Evolutionary conservation across 345 rosid species (phyloP).

Genomic region (Camelina neglecta): DNA sequence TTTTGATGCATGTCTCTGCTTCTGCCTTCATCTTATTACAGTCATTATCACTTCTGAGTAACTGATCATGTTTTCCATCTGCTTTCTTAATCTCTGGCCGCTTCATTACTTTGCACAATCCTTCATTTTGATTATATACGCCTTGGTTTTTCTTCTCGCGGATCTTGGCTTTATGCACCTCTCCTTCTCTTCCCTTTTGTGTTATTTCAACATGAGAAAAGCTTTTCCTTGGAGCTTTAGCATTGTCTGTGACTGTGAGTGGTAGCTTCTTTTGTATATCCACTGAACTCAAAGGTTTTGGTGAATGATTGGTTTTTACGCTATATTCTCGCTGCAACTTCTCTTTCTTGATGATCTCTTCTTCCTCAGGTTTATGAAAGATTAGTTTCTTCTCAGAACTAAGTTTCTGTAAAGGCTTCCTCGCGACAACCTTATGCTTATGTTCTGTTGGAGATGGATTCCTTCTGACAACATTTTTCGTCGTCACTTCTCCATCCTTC

Average conservation of each 20-base stretch:
- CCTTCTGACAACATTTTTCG: conserved; percentile 36
- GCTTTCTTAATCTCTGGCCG: conserved; percentile 45
- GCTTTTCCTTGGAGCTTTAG: conserved; percentile 45
- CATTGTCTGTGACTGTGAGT: conserved; percentile 41
- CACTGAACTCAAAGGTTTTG: conserved; percentile 35
- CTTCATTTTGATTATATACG: conserved; percentile 43
- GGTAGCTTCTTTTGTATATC: conserved; percentile 47
- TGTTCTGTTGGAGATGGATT: conserved; percentile 46
- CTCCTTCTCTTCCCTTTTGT: conserved; percentile 35
- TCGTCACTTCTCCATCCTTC: conserved; percentile 47
- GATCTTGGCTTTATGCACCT: conserved; percentile 40
- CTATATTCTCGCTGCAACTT: conserved; percentile 49
- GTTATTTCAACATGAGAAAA: conserved; percentile 38
- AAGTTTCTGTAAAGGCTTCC: conserved; percentile 29
- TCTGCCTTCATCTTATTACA: conserved; percentile 44
- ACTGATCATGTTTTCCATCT: conserved; percentile 45
- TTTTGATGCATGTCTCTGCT: conserved; percentile 43
- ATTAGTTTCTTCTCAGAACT: conserved; percentile 15
- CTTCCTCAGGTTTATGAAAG: conserved; percentile 36
- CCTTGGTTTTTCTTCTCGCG: conserved; percentile 52
- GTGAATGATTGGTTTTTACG: conserved; percentile 29
- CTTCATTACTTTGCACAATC: conserved; percentile 42
- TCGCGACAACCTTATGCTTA: conserved; percentile 38
- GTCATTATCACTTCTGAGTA: conserved; percentile 40
- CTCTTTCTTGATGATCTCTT: conserved; percentile 45